A percentile compares a stretch with the other conserved stretches of the same genome.
These are phyloP conservation scores for Solanum neorickii DNA, from an alignment of 257 asterid species.

Conservation along the genomic window DNA sequence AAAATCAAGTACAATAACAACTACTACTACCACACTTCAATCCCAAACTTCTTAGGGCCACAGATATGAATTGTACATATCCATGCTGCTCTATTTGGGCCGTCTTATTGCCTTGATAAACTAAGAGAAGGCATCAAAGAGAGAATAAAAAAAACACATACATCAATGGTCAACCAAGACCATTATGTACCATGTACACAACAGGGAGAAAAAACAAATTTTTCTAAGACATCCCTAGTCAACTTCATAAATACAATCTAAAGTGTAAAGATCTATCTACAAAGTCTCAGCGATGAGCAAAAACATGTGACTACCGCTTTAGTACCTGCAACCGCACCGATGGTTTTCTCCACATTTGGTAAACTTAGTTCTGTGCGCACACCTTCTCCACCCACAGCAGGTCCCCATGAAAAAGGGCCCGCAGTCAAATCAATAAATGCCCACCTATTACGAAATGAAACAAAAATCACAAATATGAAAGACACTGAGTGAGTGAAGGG, in stretches of 20 bases:
- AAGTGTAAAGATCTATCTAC: not conserved
- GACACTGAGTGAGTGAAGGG: not conserved
- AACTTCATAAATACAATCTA: not conserved
- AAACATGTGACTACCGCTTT: not conserved
- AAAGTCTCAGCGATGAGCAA: not conserved
- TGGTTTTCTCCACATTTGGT: constrained; percentile 86
- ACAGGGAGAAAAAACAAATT: not conserved
- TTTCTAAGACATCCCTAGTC: not conserved
- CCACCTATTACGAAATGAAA: constrained; percentile 56
- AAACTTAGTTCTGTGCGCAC: constrained; percentile 91
- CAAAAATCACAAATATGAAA: not conserved
- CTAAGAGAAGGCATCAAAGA: not conserved
- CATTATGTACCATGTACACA: not conserved
- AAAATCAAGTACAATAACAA: not conserved
- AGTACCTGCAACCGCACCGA: constrained; percentile 89
- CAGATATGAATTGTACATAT: not conserved
- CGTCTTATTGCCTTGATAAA: not conserved
- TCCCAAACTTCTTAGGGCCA: not conserved
- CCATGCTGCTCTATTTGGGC: not conserved
- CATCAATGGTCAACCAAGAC: not conserved
- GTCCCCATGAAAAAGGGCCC: constrained; percentile 98
- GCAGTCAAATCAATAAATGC: constrained; percentile 92
- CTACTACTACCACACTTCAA: not conserved
- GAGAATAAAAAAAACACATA: not conserved
- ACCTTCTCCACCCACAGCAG: constrained; percentile 99